A percentile compares a stretch with the other conserved stretches of the same genome.
Evolutionary conservation across 2,329 filamentous ascomycete species (phyloP).

Genomic region (Calonectria pauciramosa): DNA sequence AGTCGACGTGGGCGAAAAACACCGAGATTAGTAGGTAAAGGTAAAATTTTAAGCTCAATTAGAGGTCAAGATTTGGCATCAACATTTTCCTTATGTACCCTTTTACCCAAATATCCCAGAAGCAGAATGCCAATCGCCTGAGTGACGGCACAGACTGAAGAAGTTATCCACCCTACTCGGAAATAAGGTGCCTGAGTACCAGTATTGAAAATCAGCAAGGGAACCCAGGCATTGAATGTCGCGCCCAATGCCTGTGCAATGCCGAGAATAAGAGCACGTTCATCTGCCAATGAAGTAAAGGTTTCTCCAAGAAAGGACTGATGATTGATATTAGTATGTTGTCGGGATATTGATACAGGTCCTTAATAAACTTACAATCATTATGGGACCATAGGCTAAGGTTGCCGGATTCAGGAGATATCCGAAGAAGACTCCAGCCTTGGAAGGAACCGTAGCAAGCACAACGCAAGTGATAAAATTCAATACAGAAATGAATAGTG

Average conservation of each 20-base stretch:
- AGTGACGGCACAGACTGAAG: neutral
- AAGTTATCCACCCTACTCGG: neutral
- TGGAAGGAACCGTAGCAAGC: neutral
- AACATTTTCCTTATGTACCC: neutral
- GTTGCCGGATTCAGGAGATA: neutral
- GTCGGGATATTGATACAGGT: too few species aligned
- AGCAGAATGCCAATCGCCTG: neutral
- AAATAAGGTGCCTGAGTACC: neutral
- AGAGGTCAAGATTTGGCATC: neutral
- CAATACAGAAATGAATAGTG: neutral
- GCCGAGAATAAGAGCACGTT: constrained; percentile 2
- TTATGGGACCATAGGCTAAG: constrained; percentile 4
- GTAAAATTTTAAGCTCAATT: too few species aligned
- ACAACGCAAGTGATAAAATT: constrained; percentile 3
- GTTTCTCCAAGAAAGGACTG: constrained; percentile 10
- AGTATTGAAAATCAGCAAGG: constrained; percentile 8
- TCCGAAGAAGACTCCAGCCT: neutral
- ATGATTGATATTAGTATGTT: neutral
- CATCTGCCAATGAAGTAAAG: constrained; percentile 4
- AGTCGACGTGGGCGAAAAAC: too few species aligned
- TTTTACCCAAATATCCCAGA: constrained; percentile 2
- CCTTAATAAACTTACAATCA: constrained; percentile 2
- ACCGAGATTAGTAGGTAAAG: too few species aligned
- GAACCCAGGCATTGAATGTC: constrained; percentile 10
- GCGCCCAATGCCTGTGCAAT: constrained; percentile 4